Base-by-base conservation (phyloP, 306 rosid genomes). In the Biancaea sappan region DNA sequence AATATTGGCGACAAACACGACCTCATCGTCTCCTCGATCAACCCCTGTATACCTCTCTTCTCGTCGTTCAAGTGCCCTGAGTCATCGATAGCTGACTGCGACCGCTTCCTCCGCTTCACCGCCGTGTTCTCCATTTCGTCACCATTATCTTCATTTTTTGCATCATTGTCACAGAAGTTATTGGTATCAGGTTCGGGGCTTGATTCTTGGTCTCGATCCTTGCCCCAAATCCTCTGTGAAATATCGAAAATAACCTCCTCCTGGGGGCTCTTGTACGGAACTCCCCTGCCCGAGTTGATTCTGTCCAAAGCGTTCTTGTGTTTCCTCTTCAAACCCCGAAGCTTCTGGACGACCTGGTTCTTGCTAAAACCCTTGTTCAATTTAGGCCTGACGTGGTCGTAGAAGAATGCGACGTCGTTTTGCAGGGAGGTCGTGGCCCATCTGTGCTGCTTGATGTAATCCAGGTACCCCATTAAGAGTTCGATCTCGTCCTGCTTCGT, bases 211-310 rank as follows among this genome's bases (percentile, higher is more conserved):
- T 80, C 89, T 18, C 69, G 73, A 65, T 66, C 66, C 40, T 74
- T 78, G 50, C 88, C 87, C 99, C 98, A 95, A 72, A 95, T 95
- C 96, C 84, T 88, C 59, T 81, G 83, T 19, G 98, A 95, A 66
- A 92, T 87, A 77, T 95, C 90, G 25, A 92, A 95, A 10, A 87
- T 86, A 32, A 88, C 88, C 64, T 90, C 86, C 18, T 95, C 98
- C 14, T 88, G 90, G n/a, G 83, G 85, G 81, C 60, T 88, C 71
- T 85, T 95, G 73, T 88, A 90, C 58, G 86, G 72, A 59, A 83
- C 76, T 0, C 83, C 95, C 66, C 82, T 81, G 11, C 87, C 87
- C 15, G 76, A 57, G 38, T 76, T 84, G 75, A 85, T 79, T 79
- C 81, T 92, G 35, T 69, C 79, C 44, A 85, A 31, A 31, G 80